Base-by-base conservation (phyloP, 2,329 filamentous ascomycete genomes). In the Penicillium sp. region DNA sequence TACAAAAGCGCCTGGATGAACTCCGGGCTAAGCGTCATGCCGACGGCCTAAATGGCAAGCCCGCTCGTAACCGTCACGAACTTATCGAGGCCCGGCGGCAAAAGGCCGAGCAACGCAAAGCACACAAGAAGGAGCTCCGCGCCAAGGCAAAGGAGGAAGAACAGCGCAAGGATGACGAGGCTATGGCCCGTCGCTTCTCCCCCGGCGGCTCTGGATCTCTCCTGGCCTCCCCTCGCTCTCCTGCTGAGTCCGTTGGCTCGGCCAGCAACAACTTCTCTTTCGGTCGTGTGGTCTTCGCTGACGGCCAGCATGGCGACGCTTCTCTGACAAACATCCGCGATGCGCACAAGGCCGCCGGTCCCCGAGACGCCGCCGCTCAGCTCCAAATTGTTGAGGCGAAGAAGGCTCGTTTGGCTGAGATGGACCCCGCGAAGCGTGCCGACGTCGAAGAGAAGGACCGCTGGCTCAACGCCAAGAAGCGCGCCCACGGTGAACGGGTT, bases 381-480 rank as follows among this genome's bases (percentile, higher is more conserved):
- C 85, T 99, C n/a, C 84, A 89, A 66, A 90, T 90, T 52, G 86
- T 91, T 1, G 88, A 97, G 76, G 90, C 91, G 69, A 93, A 96
- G 76, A 89, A 93, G 77, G 86, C 88, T 67, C 88, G 92, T 27
- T 79, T 98, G 29, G 84, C 87, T 45, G 84, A 80, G 27, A 84
- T 96, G 69, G 90, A 93, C 66, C 85, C 88, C 1, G 84, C 86
- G 63, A 96, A 96, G 78, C 89, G 90, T 55, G 87, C 87, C 60
- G 90, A 96, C 58, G 88, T 98, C 45, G 87, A 92, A 59, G 91
- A 97, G 75, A 98, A 98, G 80, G 93, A 99, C 68, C 81, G 88
- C 56, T 99, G 95, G 95, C 81, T 97, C 57, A 93, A 90, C 48
- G 95, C 95, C 2, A 89, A 93, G 75, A 91, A 91, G 75, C 87